phyloP scores from a whole-genome alignment of 2,329 filamentous ascomycete genomes.

The Neofusicoccum cordaticola region DNA sequence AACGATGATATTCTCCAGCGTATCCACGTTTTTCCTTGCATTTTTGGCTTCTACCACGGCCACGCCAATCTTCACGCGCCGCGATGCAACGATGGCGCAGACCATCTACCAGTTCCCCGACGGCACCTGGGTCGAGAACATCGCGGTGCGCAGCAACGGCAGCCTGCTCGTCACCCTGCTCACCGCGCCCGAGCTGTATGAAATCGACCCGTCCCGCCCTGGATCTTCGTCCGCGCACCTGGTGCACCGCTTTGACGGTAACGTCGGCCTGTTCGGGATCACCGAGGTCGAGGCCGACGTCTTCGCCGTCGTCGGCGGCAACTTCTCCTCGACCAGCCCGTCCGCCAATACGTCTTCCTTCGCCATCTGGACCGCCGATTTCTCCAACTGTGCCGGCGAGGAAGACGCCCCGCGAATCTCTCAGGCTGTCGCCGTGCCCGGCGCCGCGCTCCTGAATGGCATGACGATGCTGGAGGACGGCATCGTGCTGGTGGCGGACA shows the following conservation, averaged over 20 bases:
- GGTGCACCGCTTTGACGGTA: constrained; percentile 27
- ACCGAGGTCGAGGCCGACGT: constrained; percentile 32
- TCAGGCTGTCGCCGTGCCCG: constrained; percentile 23
- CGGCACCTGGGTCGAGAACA: constrained; percentile 36
- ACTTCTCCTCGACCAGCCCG: too few species aligned
- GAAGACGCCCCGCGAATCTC: not conserved
- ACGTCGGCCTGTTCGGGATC: constrained; percentile 32
- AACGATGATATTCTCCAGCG: too few species aligned
- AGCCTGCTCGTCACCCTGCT: constrained; percentile 35
- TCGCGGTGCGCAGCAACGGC: constrained; percentile 35
- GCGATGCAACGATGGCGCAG: too few species aligned
- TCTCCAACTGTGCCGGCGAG: not conserved
- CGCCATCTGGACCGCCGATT: constrained; percentile 7
- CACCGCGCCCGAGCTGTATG: constrained; percentile 30
- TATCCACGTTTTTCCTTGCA: too few species aligned
- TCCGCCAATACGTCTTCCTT: not conserved
- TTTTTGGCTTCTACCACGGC: too few species aligned
- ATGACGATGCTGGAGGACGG: constrained; percentile 21
- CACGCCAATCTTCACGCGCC: too few species aligned
- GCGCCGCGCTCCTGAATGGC: constrained; percentile 24
- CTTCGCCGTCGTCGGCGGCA: constrained; percentile 33
- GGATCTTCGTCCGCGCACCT: constrained; percentile 22
- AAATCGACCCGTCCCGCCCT: constrained; percentile 29
- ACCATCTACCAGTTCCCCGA: constrained; percentile 26
- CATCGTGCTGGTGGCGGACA: constrained; percentile 26